Conservation (phyloP, 2,329 filamentous ascomycete genomes). For the Ophiocordyceps australis region DNA sequence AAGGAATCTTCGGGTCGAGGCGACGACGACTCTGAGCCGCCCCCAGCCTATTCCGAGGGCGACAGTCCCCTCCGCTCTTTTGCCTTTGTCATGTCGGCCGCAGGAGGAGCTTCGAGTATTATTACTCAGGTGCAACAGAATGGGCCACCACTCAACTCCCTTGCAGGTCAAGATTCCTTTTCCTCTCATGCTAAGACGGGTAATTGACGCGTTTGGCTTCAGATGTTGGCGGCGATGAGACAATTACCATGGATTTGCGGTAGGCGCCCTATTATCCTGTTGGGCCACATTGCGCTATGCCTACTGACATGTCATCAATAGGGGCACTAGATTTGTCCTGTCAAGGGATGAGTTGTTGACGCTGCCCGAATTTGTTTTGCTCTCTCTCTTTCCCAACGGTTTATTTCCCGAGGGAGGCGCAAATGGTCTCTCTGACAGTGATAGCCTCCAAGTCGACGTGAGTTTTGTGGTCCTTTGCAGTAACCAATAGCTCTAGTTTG, state of each 20-base stretch:
- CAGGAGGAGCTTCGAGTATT: slow-evolving; percentile 92
- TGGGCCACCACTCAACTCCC: slow-evolving; percentile 71
- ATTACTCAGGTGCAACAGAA: slow-evolving; percentile 98
- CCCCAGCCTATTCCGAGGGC: slow-evolving; percentile 90
- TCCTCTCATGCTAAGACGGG: neutral
- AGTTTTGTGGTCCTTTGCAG: too few relatives aligned
- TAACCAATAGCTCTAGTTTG: too few relatives aligned
- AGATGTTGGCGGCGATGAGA: slow-evolving; percentile 81
- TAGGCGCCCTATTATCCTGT: slow-evolving; percentile 22
- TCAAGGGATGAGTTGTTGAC: slow-evolving; percentile 91
- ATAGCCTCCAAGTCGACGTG: slow-evolving; percentile 95
- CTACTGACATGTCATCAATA: slow-evolving; percentile 19
- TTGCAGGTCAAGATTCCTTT: slow-evolving; percentile 47
- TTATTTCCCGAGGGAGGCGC: slow-evolving; percentile 92
- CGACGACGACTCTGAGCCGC: slow-evolving; percentile 73
- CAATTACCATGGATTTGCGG: slow-evolving; percentile 88
- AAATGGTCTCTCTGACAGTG: slow-evolving; percentile 80
- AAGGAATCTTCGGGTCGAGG: slow-evolving; percentile 63
- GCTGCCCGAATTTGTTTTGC: slow-evolving; percentile 85
- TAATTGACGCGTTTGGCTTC: slow-evolving; percentile 1
- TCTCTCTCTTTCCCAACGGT: slow-evolving; percentile 98
- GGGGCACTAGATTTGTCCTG: slow-evolving; percentile 82
- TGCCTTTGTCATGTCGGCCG: slow-evolving; percentile 93
- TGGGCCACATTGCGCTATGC: neutral
- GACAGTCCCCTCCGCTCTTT: slow-evolving; percentile 84